phyloP scores from a whole-genome alignment of 1,139 yeast genomes.

The Zygotorulaspora mrakii region DNA sequence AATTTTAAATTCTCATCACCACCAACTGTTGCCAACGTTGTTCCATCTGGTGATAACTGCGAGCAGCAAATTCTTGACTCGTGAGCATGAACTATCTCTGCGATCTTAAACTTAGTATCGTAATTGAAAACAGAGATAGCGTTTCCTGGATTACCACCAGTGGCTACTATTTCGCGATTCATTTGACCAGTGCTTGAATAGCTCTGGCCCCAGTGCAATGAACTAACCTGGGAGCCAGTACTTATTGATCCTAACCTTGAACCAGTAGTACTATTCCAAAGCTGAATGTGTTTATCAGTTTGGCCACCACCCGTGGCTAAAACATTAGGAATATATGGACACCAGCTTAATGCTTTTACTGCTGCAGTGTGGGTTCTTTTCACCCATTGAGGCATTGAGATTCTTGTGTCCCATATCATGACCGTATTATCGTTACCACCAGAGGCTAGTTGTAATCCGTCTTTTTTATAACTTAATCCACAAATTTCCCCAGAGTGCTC shows the following conservation, averaged over 20 bases:
- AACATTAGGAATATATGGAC: constrained; percentile 78
- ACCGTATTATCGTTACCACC: constrained; percentile 96
- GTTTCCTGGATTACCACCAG: constrained; percentile 92
- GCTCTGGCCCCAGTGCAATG: constrained; percentile 83
- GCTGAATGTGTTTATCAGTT: constrained; percentile 81
- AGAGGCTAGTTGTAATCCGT: constrained; percentile 81
- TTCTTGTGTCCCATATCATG: constrained; percentile 90
- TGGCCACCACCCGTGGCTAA: constrained; percentile 98
- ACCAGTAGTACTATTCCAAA: constrained; percentile 95
- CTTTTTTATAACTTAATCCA: constrained; percentile 82
- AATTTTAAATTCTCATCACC: constrained; percentile 96
- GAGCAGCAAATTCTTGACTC: constrained; percentile 84
- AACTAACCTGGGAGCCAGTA: constrained; percentile 91
- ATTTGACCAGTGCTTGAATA: constrained; percentile 47
- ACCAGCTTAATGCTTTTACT: constrained; percentile 93
- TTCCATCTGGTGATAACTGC: constrained; percentile 83
- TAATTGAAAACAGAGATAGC: constrained; percentile 80
- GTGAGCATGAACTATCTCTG: constrained; percentile 83
- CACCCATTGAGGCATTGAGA: constrained; percentile 66
- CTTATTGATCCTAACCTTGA: constrained; percentile 81
- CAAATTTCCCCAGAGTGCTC: constrained; percentile 88
- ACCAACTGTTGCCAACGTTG: constrained; percentile 89
- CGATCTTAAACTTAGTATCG: constrained; percentile 82
- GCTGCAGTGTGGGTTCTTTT: constrained; percentile 88
- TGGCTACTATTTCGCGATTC: constrained; percentile 83